phyloP scores from a whole-genome alignment of 1,284 basidiomycete genomes.

The Rugosomyces carneus region DNA sequence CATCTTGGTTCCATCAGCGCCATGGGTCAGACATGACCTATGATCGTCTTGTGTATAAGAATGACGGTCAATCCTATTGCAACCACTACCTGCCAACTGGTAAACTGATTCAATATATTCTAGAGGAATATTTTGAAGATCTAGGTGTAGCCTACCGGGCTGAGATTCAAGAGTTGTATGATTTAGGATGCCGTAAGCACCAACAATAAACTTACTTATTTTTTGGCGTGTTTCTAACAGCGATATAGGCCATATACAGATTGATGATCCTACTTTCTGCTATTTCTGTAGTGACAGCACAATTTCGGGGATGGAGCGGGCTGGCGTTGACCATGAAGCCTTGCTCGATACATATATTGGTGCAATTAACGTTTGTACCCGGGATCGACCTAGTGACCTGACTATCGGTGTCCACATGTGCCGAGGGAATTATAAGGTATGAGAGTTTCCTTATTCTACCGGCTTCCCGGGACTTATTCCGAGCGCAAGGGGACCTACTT shows the following conservation, averaged over 20 bases:
- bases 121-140: constrained; percentile 70
- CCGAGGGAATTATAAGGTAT: constrained; percentile 69
- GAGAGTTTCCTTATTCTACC: neutral
- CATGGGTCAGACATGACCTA: constrained; percentile 58
- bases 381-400: constrained; percentile 57
- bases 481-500: constrained; percentile 50
- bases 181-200: constrained; percentile 60
- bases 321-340: constrained; percentile 54
- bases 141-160: constrained; percentile 63
- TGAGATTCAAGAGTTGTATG: constrained; percentile 70
- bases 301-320: constrained; percentile 56
- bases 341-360: constrained; percentile 66
- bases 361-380: constrained; percentile 63
- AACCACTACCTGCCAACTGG: constrained; percentile 1
- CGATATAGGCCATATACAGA: constrained; percentile 58
- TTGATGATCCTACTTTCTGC: constrained; percentile 69
- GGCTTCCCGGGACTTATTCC: neutral
- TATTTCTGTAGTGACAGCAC: constrained; percentile 62
- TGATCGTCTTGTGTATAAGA: constrained; percentile 52
- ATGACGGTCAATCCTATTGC: constrained; percentile 39
- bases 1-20: constrained; percentile 72
- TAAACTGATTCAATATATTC: constrained; percentile 3
- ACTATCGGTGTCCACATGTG: constrained; percentile 70
- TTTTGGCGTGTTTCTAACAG: neutral
- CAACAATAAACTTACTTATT: neutral